Evolutionary conservation across 768 basidiomycete genomes (phyloP).

Genomic region (Agrocybe praecox): DNA sequence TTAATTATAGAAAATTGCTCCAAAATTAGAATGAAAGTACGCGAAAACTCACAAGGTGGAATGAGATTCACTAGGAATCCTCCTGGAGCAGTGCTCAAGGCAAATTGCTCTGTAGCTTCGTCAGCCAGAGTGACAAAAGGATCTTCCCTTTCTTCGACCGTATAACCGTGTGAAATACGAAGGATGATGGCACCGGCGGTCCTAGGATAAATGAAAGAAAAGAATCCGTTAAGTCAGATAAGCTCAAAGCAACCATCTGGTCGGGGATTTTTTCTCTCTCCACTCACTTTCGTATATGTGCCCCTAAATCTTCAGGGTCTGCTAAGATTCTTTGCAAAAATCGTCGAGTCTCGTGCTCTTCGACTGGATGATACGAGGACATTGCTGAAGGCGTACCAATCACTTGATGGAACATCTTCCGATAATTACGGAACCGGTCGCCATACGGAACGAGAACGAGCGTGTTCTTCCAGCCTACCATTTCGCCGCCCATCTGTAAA

Average conservation of each 20-base stretch:
- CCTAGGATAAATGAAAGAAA: conserved; percentile 20
- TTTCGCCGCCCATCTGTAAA: conserved; percentile 42
- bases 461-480: conserved; percentile 42
- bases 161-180: conserved; percentile 46
- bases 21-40: not conserved
- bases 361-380: conserved; percentile 37
- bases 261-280: too few relatives aligned
- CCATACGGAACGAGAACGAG: conserved; percentile 39
- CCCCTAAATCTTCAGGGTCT: conserved; percentile 32
- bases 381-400: conserved; percentile 41
- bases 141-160: conserved; percentile 38
- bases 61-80: conserved; percentile 52
- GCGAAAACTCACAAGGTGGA: conserved; percentile 39
- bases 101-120: conserved; percentile 39
- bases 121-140: conserved; percentile 42
- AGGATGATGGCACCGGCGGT: conserved; percentile 49
- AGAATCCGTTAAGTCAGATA: too few relatives aligned
- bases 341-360: conserved; percentile 39
- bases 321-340: conserved; percentile 40
- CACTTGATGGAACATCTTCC: conserved; percentile 41
- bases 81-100: conserved; percentile 41
- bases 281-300: conserved; percentile 39
- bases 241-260: too few relatives aligned
- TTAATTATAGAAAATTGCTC: not conserved
- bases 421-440: conserved; percentile 40